These are phyloP conservation scores for Biscogniauxia mediterranea DNA, from an alignment of 2,329 filamentous ascomycete genomes.

Conservation along the genomic window DNA sequence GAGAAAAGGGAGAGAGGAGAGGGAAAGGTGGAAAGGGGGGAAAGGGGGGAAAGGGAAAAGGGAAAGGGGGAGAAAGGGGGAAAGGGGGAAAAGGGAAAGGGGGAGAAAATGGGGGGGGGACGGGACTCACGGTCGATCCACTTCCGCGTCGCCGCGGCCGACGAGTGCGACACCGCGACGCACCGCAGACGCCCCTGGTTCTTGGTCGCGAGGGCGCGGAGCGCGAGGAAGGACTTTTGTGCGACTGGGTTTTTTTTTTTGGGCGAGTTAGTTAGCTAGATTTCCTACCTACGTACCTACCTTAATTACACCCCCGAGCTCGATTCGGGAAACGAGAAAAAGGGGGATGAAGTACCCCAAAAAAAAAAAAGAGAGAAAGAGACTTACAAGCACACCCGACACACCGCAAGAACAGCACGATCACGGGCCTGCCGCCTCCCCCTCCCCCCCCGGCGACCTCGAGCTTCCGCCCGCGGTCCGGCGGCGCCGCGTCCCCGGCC, in stretches of 20 bases:
- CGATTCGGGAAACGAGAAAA: too few species aligned
- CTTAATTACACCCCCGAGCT: too few species aligned
- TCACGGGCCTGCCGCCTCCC: conserved; percentile 43
- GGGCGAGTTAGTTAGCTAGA: conserved; percentile 3
- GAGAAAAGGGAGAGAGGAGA: neutral
- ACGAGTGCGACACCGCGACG: conserved; percentile 60
- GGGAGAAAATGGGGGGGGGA: too few species aligned
- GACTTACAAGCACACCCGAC: conserved; percentile 55
- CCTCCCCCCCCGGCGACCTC: too few species aligned
- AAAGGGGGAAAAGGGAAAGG: neutral
- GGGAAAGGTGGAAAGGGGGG: neutral
- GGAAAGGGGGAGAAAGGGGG: neutral
- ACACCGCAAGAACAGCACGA: conserved; percentile 54
- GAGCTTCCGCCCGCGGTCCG: conserved; percentile 45
- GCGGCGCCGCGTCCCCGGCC: conserved; percentile 47
- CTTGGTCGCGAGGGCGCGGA: conserved; percentile 54
- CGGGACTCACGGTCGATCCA: conserved; percentile 42
- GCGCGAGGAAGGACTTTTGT: conserved; percentile 55
- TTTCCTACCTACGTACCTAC: too few species aligned
- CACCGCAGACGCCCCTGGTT: conserved; percentile 49
- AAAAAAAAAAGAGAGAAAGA: conserved; percentile 6
- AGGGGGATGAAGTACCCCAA: neutral
- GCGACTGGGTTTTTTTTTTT: conserved; percentile 45
- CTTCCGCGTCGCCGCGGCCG: conserved; percentile 51
- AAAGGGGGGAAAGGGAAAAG: neutral